phyloP scores from a whole-genome alignment of 768 basidiomycete genomes.

The Naganishia vishniacii region DNA sequence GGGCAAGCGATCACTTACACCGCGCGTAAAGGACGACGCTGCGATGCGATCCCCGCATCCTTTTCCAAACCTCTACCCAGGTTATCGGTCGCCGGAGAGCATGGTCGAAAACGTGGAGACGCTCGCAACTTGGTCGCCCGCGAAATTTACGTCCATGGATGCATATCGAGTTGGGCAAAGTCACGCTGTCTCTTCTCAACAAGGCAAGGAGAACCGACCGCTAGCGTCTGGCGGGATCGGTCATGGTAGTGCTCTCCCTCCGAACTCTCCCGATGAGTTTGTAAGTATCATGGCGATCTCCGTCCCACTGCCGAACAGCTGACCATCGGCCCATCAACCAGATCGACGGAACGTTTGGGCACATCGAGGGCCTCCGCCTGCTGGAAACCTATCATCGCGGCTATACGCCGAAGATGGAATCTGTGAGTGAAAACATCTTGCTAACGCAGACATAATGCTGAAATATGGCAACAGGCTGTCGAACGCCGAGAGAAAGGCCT shows the following conservation, averaged over 20 bases:
- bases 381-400: constrained; percentile 15
- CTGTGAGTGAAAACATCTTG: neutral
- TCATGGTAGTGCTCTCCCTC: neutral
- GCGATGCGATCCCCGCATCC: neutral
- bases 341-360: constrained; percentile 12
- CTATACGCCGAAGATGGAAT: constrained; percentile 8
- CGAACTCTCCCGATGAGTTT: neutral
- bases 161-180: too few species aligned
- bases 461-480: neutral
- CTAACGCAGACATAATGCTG: neutral
- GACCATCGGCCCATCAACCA: neutral
- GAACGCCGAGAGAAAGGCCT: neutral
- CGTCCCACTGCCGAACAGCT: neutral
- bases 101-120: constrained; percentile 23
- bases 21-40: too few species aligned
- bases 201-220: constrained; percentile 6
- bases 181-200: too few species aligned
- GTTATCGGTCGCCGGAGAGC: constrained; percentile 1
- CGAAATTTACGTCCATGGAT: constrained; percentile 8
- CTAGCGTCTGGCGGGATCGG: too few species aligned
- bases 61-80: neutral
- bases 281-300: neutral
- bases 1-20: too few species aligned
- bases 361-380: neutral
- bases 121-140: constrained; percentile 24